A percentile compares a stretch with the other conserved stretches of the same genome.
phyloP scores from a whole-genome alignment of 2,329 filamentous ascomycete species.

The Sporothrix brasiliensis region DNA sequence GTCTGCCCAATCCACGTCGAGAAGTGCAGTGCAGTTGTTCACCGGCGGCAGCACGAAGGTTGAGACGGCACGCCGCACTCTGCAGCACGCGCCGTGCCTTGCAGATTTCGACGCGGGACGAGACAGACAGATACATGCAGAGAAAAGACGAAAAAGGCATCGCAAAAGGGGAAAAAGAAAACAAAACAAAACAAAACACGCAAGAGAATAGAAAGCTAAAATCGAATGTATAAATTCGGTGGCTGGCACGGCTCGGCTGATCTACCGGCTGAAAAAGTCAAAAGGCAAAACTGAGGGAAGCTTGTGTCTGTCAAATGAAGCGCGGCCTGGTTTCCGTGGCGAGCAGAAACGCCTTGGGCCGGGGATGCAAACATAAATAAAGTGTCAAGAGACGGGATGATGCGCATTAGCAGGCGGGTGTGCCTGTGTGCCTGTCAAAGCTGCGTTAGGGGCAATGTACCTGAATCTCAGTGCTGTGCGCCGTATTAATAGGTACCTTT shows the following conservation, averaged over 20 bases:
- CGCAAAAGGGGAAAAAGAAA: neutral
- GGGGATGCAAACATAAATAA: neutral
- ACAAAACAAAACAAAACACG: neutral
- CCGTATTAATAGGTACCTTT: neutral
- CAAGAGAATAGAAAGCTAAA: neutral
- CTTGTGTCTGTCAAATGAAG: conserved; percentile 12
- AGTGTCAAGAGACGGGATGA: conserved; percentile 15
- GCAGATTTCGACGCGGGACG: neutral
- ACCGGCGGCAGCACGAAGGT: neutral
- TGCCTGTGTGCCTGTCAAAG: conserved; percentile 9
- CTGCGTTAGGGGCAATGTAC: neutral
- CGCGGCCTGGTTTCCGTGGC: conserved; percentile 14
- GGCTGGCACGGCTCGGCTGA: conserved; percentile 16
- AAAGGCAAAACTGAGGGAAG: neutral
- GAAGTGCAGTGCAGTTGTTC: neutral
- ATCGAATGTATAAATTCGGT: neutral
- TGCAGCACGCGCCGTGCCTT: conserved; percentile 19
- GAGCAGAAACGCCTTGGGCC: neutral
- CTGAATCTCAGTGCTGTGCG: neutral
- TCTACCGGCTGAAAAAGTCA: conserved; percentile 15
- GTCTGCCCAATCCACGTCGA: conserved; percentile 10
- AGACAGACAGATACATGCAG: neutral
- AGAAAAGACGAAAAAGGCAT: neutral
- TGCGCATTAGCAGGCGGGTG: conserved; percentile 11
- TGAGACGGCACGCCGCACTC: conserved; percentile 2